Evolutionary conservation across 75 land plant species (phyloP).

Genomic region (Adiantum capillusveneris): DNA sequence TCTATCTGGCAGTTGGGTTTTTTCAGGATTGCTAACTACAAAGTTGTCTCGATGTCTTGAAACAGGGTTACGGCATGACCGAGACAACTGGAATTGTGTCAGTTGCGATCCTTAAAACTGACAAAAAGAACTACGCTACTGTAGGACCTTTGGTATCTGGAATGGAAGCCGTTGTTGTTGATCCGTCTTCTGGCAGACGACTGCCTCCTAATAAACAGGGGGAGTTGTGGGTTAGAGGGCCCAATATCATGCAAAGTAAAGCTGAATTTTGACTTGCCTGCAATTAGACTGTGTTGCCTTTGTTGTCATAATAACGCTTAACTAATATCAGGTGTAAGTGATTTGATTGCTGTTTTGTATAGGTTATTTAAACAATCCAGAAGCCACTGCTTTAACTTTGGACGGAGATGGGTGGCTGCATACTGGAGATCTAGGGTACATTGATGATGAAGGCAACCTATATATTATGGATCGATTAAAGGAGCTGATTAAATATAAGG

Average conservation of each 20-base stretch:
- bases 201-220: slow-evolving; percentile 22
- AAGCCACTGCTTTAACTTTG: slow-evolving; percentile 36
- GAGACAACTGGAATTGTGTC: slow-evolving; percentile 32
- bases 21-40: no score
- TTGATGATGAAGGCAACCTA: slow-evolving; percentile 56
- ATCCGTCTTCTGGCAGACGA: slow-evolving; percentile 12
- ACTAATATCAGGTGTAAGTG: neutral
- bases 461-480: slow-evolving; percentile 60
- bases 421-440: slow-evolving; percentile 61
- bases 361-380: slow-evolving; percentile 50
- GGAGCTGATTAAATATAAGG: slow-evolving; percentile 69
- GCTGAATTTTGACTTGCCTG: neutral
- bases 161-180: slow-evolving; percentile 25
- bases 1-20: no score
- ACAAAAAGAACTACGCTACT: slow-evolving; percentile 11
- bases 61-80: slow-evolving; percentile 41
- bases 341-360: neutral
- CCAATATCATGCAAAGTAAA: slow-evolving; percentile 21
- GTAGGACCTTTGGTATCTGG: slow-evolving; percentile 12
- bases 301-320: neutral
- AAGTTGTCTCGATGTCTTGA: no score
- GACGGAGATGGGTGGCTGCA: slow-evolving; percentile 56
- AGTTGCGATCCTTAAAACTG: neutral
- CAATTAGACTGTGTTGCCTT: neutral
- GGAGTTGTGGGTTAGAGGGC: slow-evolving; percentile 31